phyloP scores from a whole-genome alignment of 371 early-diverging fungal genomes.

The Mucor irregularis region DNA sequence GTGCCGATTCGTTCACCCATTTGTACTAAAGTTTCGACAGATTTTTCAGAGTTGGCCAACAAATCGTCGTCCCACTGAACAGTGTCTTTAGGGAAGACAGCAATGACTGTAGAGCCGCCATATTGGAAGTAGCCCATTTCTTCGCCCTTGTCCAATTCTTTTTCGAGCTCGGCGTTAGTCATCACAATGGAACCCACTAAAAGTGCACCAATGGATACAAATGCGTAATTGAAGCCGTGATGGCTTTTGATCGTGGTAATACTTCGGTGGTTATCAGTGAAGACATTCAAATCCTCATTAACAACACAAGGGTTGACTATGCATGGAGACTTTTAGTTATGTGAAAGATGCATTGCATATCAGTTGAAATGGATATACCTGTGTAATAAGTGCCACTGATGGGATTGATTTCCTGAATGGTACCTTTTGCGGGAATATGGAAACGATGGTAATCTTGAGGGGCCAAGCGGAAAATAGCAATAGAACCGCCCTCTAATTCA shows the following conservation, averaged over 20 bases:
- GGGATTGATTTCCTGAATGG: conserved; percentile 26
- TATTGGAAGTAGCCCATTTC: conserved; percentile 73
- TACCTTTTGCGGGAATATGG: conserved; percentile 69
- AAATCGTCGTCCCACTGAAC: conserved; percentile 66
- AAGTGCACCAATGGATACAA: conserved; percentile 50
- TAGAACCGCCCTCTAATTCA: conserved; percentile 57
- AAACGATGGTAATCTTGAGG: conserved; percentile 84
- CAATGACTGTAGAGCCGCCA: conserved; percentile 66
- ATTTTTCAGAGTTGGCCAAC: conserved; percentile 45
- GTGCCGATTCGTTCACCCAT: conserved; percentile 47
- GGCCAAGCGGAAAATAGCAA: conserved; percentile 73
- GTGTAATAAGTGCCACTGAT: conserved; percentile 39
- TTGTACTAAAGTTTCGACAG: conserved; percentile 56
- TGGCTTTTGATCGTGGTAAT: conserved; percentile 30
- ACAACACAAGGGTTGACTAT: conserved; percentile 55
- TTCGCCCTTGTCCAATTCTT: conserved; percentile 47
- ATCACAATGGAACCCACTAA: conserved; percentile 51
- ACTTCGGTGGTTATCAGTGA: conserved; percentile 49
- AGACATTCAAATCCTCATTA: conserved; percentile 42
- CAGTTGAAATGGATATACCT: conserved; percentile 12
- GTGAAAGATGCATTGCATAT: too few species aligned
- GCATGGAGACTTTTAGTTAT: too few species aligned
- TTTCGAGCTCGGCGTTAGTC: conserved; percentile 40
- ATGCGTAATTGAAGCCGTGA: conserved; percentile 24
- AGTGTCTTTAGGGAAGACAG: conserved; percentile 57